A percentile compares a stretch with the other conserved stretches of the same genome.
Conservation (phyloP, 2,329 filamentous ascomycete genomes). For the Pseudopithomyces chartarum region DNA sequence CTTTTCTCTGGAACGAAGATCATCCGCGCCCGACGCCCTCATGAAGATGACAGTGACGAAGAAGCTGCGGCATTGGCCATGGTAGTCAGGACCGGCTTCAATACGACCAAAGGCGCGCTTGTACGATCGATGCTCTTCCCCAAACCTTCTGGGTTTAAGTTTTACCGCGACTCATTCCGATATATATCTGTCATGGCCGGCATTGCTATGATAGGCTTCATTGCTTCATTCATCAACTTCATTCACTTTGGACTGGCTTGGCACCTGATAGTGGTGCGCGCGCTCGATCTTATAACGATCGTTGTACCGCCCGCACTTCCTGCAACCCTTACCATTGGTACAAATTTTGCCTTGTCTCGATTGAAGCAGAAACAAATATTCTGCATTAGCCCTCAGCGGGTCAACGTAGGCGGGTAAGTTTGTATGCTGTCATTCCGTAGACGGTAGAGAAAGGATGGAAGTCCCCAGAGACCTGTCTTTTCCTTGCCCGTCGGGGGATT, state of each 20-base stretch:
- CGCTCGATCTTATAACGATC: conserved; percentile 94
- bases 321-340: conserved; percentile 93
- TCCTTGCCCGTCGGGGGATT: neutral
- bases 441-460: too few species aligned
- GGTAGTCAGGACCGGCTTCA: conserved; percentile 92
- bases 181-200: conserved; percentile 97
- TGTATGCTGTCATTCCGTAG: neutral
- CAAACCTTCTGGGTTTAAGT: conserved; percentile 97
- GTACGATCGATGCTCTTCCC: conserved; percentile 98
- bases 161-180: conserved; percentile 95
- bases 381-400: conserved; percentile 95
- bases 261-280: conserved; percentile 90
- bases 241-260: conserved; percentile 80
- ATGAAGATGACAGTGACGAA: conserved; percentile 82
- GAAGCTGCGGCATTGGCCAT: conserved; percentile 91
- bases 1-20: conserved; percentile 96
- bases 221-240: conserved; percentile 93
- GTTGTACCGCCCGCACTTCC: conserved; percentile 94
- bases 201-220: conserved; percentile 84
- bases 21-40: conserved; percentile 84
- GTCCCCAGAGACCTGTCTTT: too few species aligned
- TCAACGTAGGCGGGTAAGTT: conserved; percentile 80
- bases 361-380: conserved; percentile 91
- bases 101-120: conserved; percentile 93
- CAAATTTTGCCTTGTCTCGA: conserved; percentile 87